Evolutionary conservation across 495 filamentous ascomycete species (phyloP).

Genomic region (Penicilliopsis zonata): DNA sequence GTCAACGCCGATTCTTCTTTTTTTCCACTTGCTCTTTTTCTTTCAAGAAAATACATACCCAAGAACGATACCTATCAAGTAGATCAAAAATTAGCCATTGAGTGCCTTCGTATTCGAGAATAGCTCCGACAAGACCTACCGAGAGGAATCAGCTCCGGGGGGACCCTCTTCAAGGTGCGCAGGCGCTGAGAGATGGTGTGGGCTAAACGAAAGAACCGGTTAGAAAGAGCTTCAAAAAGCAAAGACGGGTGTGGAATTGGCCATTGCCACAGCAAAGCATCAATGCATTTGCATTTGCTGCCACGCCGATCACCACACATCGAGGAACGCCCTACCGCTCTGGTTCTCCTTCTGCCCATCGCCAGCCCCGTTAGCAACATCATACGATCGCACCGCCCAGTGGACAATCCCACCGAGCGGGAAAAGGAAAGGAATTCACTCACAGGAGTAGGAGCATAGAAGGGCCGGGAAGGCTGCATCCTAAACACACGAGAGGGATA

Average conservation of each 20-base stretch:
- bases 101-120: constrained; percentile 3
- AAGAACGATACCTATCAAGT: constrained; percentile 69
- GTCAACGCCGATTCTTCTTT: constrained; percentile 15
- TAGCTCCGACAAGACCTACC: constrained; percentile 43
- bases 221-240: no score
- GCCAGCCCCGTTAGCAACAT: constrained; percentile 23
- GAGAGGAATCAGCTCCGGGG: constrained; percentile 88
- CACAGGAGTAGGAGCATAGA: constrained; percentile 75
- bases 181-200: constrained; percentile 97
- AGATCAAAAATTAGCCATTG: constrained; percentile 11
- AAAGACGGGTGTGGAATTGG: background rate
- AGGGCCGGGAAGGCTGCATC: constrained; percentile 46
- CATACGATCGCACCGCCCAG: constrained; percentile 16
- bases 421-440: constrained; percentile 20
- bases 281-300: no score
- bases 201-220: no score
- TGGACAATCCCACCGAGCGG: background rate
- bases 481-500: constrained; percentile 48
- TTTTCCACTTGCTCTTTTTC: no score
- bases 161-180: constrained; percentile 73
- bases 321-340: constrained; percentile 48
- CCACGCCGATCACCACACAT: no score
- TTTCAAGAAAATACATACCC: no score
- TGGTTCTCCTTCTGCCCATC: constrained; percentile 66
- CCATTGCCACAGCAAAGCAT: background rate